phyloP scores from a whole-genome alignment of 2,329 filamentous ascomycete genomes.

The Fusarium gaditjirri region DNA sequence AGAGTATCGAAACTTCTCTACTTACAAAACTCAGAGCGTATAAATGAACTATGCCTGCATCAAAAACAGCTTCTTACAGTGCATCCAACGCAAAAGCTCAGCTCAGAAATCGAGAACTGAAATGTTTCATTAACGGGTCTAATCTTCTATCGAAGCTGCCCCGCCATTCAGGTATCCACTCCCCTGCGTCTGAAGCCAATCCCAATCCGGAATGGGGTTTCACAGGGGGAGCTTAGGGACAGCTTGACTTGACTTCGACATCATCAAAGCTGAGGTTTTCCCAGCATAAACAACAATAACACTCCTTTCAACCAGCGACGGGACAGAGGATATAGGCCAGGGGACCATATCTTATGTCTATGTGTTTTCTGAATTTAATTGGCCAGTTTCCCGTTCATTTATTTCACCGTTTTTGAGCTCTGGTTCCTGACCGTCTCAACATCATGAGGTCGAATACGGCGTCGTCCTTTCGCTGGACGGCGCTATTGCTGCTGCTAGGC shows the following conservation, averaged over 20 bases:
- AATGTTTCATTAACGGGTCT: slow-evolving; percentile 34
- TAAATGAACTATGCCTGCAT: neutral
- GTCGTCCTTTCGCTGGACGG: slow-evolving; percentile 72
- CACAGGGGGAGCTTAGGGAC: slow-evolving; percentile 38
- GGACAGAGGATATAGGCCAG: slow-evolving; percentile 10
- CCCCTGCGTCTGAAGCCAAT: slow-evolving; percentile 39
- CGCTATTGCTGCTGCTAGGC: slow-evolving; percentile 68
- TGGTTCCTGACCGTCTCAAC: slow-evolving; percentile 34
- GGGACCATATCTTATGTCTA: neutral
- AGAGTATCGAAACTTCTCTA: neutral
- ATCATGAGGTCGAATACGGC: slow-evolving; percentile 62
- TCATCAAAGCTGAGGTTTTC: slow-evolving; percentile 39
- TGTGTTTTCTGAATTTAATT: slow-evolving; percentile 5
- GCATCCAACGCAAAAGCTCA: slow-evolving; percentile 15
- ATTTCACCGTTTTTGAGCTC: slow-evolving; percentile 10
- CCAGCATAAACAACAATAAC: slow-evolving; percentile 29
- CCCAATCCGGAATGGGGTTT: slow-evolving; percentile 41
- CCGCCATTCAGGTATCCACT: slow-evolving; percentile 38
- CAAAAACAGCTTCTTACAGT: slow-evolving; percentile 26
- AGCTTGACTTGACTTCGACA: slow-evolving; percentile 48
- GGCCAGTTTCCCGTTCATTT: slow-evolving; percentile 3
- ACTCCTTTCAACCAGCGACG: slow-evolving; percentile 10
- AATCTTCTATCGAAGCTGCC: slow-evolving; percentile 40
- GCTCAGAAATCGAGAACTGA: slow-evolving; percentile 21
- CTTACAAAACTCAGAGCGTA: slow-evolving; percentile 1